Conservation (phyloP, 1,284 basidiomycete species). For the Ceratobasidium theobromae region DNA sequence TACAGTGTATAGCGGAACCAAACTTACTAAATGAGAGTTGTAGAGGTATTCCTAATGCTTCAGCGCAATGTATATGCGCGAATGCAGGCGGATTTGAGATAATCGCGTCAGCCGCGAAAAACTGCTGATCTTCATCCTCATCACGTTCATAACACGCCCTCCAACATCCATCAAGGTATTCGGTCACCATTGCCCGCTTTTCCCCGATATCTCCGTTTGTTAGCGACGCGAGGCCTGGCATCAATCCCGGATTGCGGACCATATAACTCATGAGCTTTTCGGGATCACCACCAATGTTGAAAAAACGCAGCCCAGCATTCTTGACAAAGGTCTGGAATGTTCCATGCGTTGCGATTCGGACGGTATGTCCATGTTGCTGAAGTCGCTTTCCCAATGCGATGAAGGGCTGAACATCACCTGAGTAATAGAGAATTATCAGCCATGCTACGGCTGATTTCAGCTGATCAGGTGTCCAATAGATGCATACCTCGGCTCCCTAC, state of each 20-base stretch:
- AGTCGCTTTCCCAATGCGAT: slow-evolving; percentile 61
- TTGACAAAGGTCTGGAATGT: slow-evolving; percentile 61
- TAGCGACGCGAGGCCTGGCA: slow-evolving; percentile 53
- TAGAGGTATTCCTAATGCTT: slow-evolving; percentile 62
- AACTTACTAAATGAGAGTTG: slow-evolving; percentile 58
- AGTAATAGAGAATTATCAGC: not conserved
- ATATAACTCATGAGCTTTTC: slow-evolving; percentile 63
- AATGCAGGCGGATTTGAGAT: slow-evolving; percentile 67
- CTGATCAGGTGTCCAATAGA: not conserved
- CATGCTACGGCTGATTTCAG: not conserved
- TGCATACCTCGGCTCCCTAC: slow-evolving; percentile 60
- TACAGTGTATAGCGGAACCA: not conserved
- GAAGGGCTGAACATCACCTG: slow-evolving; percentile 72
- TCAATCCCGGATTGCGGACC: slow-evolving; percentile 58
- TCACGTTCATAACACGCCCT: slow-evolving; percentile 54
- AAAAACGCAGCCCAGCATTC: slow-evolving; percentile 56
- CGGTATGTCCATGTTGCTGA: slow-evolving; percentile 56
- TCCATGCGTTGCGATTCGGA: slow-evolving; percentile 67
- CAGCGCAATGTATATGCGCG: slow-evolving; percentile 64
- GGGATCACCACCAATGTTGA: slow-evolving; percentile 59
- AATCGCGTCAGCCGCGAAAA: slow-evolving; percentile 62
- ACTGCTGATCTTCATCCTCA: slow-evolving; percentile 44
- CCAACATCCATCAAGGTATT: slow-evolving; percentile 63
- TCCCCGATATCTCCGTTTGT: slow-evolving; percentile 53
- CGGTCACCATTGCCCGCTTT: slow-evolving; percentile 52